phyloP scores from a whole-genome alignment of 495 filamentous ascomycete genomes.

The Penicillium waksmanii region DNA sequence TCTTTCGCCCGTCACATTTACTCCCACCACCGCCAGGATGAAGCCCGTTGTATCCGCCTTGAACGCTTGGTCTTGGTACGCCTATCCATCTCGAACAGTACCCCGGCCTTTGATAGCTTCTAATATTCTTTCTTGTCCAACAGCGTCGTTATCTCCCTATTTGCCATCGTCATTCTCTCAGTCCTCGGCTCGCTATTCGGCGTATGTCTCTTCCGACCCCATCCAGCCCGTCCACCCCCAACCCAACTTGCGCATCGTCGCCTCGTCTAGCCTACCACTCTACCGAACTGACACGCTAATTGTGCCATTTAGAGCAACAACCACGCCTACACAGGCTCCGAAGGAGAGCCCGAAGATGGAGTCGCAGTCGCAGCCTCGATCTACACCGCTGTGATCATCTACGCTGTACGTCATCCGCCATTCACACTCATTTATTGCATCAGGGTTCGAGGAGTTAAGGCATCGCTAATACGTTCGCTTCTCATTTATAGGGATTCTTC shows the following conservation, averaged over 20 bases:
- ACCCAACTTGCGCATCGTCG: conserved; percentile 11
- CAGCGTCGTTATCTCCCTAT: conserved; percentile 85
- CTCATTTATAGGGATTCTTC: conserved; percentile 69
- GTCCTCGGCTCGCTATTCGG: conserved; percentile 80
- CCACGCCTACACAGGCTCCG: conserved; percentile 77
- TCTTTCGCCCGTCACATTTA: neutral
- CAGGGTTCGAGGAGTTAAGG: neutral
- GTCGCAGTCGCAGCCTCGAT: conserved; percentile 77
- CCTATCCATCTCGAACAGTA: neutral
- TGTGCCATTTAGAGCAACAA: conserved; percentile 59
- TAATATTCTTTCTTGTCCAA: conserved; percentile 16
- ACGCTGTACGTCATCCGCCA: conserved; percentile 63
- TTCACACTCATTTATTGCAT: neutral
- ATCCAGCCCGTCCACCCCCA: neutral
- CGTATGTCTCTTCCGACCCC: conserved; percentile 39
- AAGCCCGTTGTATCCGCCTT: conserved; percentile 88
- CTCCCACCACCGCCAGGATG: conserved; percentile 58
- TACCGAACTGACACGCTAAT: conserved; percentile 13
- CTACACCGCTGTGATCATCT: conserved; percentile 83
- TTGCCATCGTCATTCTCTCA: conserved; percentile 86
- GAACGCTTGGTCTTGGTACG: conserved; percentile 92
- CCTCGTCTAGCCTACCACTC: neutral
- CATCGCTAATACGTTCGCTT: conserved; percentile 2
- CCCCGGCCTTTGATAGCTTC: conserved; percentile 3
- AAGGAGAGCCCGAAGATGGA: conserved; percentile 73